Evolutionary conservation across 2,329 filamentous ascomycete genomes (phyloP).

Genomic region (Mycosphaerella sp.): DNA sequence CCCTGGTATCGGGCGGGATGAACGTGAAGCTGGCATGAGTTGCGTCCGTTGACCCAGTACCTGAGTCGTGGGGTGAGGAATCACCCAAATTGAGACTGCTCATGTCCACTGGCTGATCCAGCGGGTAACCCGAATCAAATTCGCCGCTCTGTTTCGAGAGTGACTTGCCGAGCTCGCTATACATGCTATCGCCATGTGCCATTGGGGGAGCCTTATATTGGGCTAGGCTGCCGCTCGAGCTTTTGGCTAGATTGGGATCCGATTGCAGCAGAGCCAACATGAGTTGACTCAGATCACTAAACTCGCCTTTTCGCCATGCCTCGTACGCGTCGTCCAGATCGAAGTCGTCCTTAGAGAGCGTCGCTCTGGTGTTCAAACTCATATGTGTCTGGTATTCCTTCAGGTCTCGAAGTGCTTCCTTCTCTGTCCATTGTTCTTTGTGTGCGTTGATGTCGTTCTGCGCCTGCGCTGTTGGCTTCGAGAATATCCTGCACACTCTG

Average conservation of each 20-base stretch:
- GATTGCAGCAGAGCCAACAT: conserved; percentile 85
- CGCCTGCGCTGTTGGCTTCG: conserved; percentile 67
- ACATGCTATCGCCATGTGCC: conserved; percentile 26
- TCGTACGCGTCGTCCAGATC: conserved; percentile 83
- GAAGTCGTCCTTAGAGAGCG: conserved; percentile 78
- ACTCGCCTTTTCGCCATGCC: conserved; percentile 85
- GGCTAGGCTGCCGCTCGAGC: conserved; percentile 44
- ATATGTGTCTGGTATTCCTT: conserved; percentile 90
- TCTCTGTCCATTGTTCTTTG: conserved; percentile 78
- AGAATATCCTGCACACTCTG: conserved; percentile 79
- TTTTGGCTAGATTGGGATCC: conserved; percentile 77
- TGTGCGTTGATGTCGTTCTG: conserved; percentile 83
- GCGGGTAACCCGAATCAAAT: conserved; percentile 46
- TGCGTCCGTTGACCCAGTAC: conserved; percentile 30
- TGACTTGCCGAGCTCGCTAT: conserved; percentile 42
- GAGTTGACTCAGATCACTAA: conserved; percentile 81
- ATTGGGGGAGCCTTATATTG: conserved; percentile 24
- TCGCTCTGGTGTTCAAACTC: conserved; percentile 68
- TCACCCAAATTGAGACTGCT: conserved; percentile 57
- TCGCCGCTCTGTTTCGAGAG: conserved; percentile 39
- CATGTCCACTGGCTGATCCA: conserved; percentile 64
- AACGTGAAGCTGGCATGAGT: conserved; percentile 62
- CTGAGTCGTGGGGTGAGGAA: conserved; percentile 37
- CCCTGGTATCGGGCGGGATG: conserved; percentile 75
- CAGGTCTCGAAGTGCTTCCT: conserved; percentile 80